Percentiles rank a stretch among this genome's conserved stretches.
Conservation (phyloP, 2,329 filamentous ascomycete species). For the Diaporthe amygdali region DNA sequence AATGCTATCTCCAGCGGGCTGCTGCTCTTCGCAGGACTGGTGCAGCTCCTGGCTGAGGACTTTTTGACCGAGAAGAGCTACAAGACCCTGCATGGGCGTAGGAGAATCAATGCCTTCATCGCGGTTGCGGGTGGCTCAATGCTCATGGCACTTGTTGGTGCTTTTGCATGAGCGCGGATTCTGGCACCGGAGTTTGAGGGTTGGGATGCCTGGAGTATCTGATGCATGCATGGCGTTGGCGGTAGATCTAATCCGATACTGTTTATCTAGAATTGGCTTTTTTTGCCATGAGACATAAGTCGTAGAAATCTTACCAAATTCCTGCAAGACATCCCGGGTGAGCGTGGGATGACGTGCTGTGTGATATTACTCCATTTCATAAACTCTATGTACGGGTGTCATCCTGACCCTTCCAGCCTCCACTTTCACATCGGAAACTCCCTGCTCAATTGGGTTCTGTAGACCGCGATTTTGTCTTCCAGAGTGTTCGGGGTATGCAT, state of each 20-base stretch:
- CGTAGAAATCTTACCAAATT: background rate
- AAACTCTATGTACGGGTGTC: too few species aligned
- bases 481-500: background rate
- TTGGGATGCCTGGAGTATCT: background rate
- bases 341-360: background rate
- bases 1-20: slow-evolving; percentile 85
- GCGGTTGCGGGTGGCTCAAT: slow-evolving; percentile 68
- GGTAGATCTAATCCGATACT: background rate
- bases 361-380: background rate
- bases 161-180: slow-evolving; percentile 61
- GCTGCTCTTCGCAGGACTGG: slow-evolving; percentile 80
- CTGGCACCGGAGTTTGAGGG: background rate
- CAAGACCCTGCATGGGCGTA: slow-evolving; percentile 65
- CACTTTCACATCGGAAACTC: too few species aligned
- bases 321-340: too few species aligned
- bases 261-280: background rate
- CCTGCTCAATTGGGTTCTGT: too few species aligned
- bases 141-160: slow-evolving; percentile 75
- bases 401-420: background rate
- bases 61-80: slow-evolving; percentile 81
- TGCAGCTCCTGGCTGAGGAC: slow-evolving; percentile 85
- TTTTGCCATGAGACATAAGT: background rate
- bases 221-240: background rate
- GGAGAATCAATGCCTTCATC: slow-evolving; percentile 65
- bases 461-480: background rate